phyloP scores from a whole-genome alignment of 371 early-diverging fungal species.

The Syncephalis plumigaleata region DNA sequence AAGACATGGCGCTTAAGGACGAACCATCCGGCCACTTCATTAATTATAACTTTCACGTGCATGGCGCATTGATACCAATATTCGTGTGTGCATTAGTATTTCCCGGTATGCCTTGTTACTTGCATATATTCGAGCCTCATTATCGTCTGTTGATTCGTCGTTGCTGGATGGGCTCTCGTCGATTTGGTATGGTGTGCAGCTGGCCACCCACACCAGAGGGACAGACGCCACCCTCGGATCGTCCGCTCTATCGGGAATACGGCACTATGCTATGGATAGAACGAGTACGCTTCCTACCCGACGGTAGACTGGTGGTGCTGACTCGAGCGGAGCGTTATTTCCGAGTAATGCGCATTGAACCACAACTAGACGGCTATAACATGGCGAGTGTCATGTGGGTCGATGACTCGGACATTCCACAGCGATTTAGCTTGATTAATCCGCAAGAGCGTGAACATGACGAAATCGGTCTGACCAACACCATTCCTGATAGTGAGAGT shows the following conservation, averaged over 20 bases:
- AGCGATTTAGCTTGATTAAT: no score
- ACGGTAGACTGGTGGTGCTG: constrained; percentile 21
- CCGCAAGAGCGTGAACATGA: background rate
- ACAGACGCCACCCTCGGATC: no score
- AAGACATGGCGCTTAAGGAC: background rate
- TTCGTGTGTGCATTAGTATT: constrained; percentile 40
- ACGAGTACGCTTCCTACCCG: constrained; percentile 17
- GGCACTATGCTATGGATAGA: constrained; percentile 27
- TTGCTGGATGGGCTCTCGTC: constrained; percentile 22
- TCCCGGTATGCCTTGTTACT: constrained; percentile 36
- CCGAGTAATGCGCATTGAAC: no score
- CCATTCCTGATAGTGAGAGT: constrained; percentile 2
- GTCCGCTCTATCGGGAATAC: no score
- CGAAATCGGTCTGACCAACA: background rate
- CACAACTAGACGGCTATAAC: constrained; percentile 10
- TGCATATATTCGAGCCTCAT: constrained; percentile 43
- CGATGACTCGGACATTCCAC: constrained; percentile 16
- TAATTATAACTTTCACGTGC: constrained; percentile 3
- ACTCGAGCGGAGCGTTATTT: no score
- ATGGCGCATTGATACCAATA: constrained; percentile 25
- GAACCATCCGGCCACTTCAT: constrained; percentile 5
- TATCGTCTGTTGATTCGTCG: constrained; percentile 40
- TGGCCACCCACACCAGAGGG: no score
- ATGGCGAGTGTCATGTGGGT: constrained; percentile 22
- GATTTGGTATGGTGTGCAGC: constrained; percentile 27